Percentiles rank a stretch among this genome's conserved stretches.
Evolutionary conservation across 768 basidiomycete species (phyloP).

Genomic region (Polyporus arcularius): DNA sequence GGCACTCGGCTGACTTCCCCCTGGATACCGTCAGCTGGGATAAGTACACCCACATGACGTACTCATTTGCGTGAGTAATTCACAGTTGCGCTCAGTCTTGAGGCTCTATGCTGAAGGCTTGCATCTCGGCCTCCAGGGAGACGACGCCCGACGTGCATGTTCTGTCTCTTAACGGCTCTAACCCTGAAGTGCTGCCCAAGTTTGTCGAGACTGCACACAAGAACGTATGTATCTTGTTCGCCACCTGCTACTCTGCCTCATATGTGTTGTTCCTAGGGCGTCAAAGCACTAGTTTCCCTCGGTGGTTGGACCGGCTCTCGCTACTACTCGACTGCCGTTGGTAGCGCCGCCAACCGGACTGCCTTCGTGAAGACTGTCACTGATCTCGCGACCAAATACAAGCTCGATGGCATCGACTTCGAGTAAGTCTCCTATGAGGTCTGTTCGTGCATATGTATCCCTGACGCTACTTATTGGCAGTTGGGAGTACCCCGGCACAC

Average conservation of each 20-base stretch:
- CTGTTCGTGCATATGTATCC: neutral
- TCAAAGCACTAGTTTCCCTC: slow-evolving; percentile 58
- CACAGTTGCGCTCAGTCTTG: neutral
- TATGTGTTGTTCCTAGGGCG: slow-evolving; percentile 38
- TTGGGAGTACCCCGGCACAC: slow-evolving; percentile 82
- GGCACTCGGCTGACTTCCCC: slow-evolving; percentile 44
- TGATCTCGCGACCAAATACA: slow-evolving; percentile 47
- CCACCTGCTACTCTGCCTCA: neutral
- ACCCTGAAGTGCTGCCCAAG: slow-evolving; percentile 25
- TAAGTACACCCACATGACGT: slow-evolving; percentile 57
- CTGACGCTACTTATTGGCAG: slow-evolving; percentile 35
- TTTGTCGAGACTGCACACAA: slow-evolving; percentile 29
- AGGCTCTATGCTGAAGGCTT: neutral
- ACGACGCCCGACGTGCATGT: slow-evolving; percentile 24
- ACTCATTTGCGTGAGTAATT: slow-evolving; percentile 62
- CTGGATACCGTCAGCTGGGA: slow-evolving; percentile 51
- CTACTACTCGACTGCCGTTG: slow-evolving; percentile 60
- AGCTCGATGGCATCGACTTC: slow-evolving; percentile 67
- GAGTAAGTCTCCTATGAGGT: slow-evolving; percentile 45
- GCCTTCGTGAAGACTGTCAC: slow-evolving; percentile 57
- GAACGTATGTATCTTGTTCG: slow-evolving; percentile 18
- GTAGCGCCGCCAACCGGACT: slow-evolving; percentile 53
- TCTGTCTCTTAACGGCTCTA: slow-evolving; percentile 27
- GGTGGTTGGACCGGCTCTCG: slow-evolving; percentile 70
- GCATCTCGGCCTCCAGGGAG: neutral